Evolutionary conservation across 345 rosid genomes (phyloP), one percentile per base, ranked within the genome.

Genomic region (Ceriops zippeliana): DNA sequence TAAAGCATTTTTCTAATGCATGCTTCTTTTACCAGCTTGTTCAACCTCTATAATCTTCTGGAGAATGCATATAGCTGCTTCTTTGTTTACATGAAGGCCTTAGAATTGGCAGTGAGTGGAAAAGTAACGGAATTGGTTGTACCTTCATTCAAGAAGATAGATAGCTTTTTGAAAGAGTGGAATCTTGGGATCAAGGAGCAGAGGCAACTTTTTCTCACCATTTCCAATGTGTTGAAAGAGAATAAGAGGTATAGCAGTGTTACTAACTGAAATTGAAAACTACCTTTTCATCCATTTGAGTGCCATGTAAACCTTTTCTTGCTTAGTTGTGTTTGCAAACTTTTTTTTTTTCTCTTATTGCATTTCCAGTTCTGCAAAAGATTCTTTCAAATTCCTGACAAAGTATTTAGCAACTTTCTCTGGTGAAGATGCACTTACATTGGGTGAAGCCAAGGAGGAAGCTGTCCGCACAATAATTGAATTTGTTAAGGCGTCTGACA

Each of bases 111-210:
- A 17, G 62, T 87, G 58, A 84, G 61, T 59, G 98, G 99, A 68
- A 92, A 90, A 81, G 96, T 90, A 65, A 77, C 87, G 2, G 98
- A 96, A 53, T 82, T 79, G 72, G 56, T 92, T 4, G 30, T 83
- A 65, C 87, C 97, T 71, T 92, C 99, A 56, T 86, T 87, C 77
- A 87, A 84, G 63, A 89, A 83, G 81, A 86, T 96, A 0, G 98
- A 89, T 69, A 82, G 82, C 74, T 92, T 92, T 82, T 81, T 96
- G 86, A 96, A 96, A 81, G 99, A 92, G 75, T 96, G 99, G 99
- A 87, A 81, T 83, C 77, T 96, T 69, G 93, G 79, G 53, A 73
- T 82, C 70, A 78, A 87, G 78, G 97, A 96, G 71, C 89, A 86
- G 81, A 86, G 99, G 72, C 87, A 80, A 76, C 91, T 96, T 76